Evolutionary conservation across 345 rosid genomes (phyloP), one percentile per base, ranked within the genome.

Genomic region (Rhizophora mangle): DNA sequence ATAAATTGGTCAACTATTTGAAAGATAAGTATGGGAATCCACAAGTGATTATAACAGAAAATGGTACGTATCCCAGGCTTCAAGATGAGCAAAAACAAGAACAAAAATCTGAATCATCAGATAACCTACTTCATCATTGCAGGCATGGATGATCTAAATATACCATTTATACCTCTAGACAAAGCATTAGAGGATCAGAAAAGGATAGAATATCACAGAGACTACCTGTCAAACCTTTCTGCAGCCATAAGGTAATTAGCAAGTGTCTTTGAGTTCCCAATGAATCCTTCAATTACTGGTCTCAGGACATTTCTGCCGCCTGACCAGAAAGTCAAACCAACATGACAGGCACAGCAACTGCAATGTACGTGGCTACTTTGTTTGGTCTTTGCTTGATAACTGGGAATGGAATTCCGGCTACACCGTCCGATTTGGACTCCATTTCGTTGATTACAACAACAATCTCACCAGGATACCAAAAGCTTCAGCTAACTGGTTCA

Each of bases 391-490:
- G 91, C 88, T 89, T 4, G 98, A 94, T 77, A 94, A 94, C 67
- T 91, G 92, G 97, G 98, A 94, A 70, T 91, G 98, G 98, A 94
- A 89, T 82, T 86, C 82, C 7, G 96, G 96, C 32, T 91, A 89
- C 71, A 91, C 97, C 0, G 97, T 94, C 18, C 79, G 97, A 58
- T 94, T 94, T 34, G 93, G 96, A 76, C 85, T 91, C 19, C 89
- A 94, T 77, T 85, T 78, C 72, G 89, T 91, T 43, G 96, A 94
- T 56, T 89, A 85, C 79, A 88, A 74, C 68, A 84, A 88, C 37
- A 94, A 91, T 64, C 87, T 88, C 31, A 89, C 98, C 30, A 86
- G 96, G 74, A 79, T 89, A 56, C 95, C 97, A 19, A 94, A 91
- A 81, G 84, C 86, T 46, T 94, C 97, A 3, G 93, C 81, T 69